Conservation (phyloP, 306 rosid species). For the Hippophae gyantsensis region DNA sequence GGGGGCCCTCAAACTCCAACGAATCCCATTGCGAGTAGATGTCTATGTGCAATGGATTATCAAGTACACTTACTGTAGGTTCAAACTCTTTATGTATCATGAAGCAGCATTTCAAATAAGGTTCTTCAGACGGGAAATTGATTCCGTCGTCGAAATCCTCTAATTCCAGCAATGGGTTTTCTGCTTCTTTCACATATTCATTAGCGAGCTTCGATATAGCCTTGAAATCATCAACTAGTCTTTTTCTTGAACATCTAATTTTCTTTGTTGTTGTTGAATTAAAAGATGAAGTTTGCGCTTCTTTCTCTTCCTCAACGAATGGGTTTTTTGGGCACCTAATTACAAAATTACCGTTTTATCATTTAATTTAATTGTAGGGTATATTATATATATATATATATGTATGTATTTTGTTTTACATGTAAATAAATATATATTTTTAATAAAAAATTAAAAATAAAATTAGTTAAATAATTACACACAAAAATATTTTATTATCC, state of each 20-base stretch:
- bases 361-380: too few relatives aligned
- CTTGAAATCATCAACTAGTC: constrained; percentile 25
- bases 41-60: constrained; percentile 67
- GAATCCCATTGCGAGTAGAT: constrained; percentile 85
- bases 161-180: constrained; percentile 14
- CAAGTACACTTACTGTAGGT: constrained; percentile 70
- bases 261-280: constrained; percentile 24
- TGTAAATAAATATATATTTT: too few relatives aligned
- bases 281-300: constrained; percentile 20
- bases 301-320: constrained; percentile 57
- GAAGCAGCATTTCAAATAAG: constrained; percentile 72
- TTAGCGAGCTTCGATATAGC: constrained; percentile 10
- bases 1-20: constrained; percentile 77
- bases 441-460: too few relatives aligned
- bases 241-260: constrained; percentile 29
- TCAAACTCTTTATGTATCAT: constrained; percentile 65
- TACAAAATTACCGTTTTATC: too few relatives aligned
- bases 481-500: too few relatives aligned
- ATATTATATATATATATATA: too few relatives aligned
- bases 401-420: too few relatives aligned
- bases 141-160: constrained; percentile 62
- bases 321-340: constrained; percentile 31
- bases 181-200: not conserved
- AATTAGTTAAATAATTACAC: too few relatives aligned
- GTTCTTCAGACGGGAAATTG: constrained; percentile 51